These are phyloP conservation scores for Sugiyamaella chiloensis DNA, from an alignment of 805 yeast genomes.

Conservation along the genomic window DNA sequence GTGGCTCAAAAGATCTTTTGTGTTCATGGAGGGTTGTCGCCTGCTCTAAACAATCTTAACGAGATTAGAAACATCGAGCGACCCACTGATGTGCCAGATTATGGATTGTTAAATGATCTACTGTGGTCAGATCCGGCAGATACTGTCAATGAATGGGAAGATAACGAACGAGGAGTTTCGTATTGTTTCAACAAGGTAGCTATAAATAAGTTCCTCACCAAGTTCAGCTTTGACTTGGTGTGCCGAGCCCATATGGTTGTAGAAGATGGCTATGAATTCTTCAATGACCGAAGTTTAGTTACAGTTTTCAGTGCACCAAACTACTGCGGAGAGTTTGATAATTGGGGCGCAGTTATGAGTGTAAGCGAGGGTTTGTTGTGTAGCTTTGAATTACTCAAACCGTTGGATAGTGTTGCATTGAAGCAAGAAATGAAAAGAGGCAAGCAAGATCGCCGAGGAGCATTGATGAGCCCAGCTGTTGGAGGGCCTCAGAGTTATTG, in stretches of 20 bases:
- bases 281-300: conserved; percentile 66
- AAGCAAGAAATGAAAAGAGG: conserved; percentile 94
- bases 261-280: conserved; percentile 75
- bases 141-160: conserved; percentile 81
- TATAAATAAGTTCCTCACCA: conserved; percentile 68
- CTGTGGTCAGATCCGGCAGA: conserved; percentile 87
- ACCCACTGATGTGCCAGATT: conserved; percentile 85
- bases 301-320: conserved; percentile 76
- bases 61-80: conserved; percentile 72
- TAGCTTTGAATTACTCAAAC: conserved; percentile 89
- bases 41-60: conserved; percentile 68
- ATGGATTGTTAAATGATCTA: conserved; percentile 71
- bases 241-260: conserved; percentile 89
- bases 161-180: conserved; percentile 79
- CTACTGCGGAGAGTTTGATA: conserved; percentile 81
- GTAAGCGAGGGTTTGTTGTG: conserved; percentile 90
- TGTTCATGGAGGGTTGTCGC: conserved; percentile 82
- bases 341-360: conserved; percentile 98
- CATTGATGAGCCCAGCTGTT: conserved; percentile 13
- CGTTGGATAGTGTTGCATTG: conserved; percentile 86
- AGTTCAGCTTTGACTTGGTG: conserved; percentile 75
- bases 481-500: conserved; percentile 20
- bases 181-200: conserved; percentile 78
- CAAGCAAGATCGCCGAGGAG: conserved; percentile 70
- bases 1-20: conserved; percentile 94